These are phyloP conservation scores for Cordyceps javanica DNA, from an alignment of 2,329 filamentous ascomycete species.

Conservation along the genomic window DNA sequence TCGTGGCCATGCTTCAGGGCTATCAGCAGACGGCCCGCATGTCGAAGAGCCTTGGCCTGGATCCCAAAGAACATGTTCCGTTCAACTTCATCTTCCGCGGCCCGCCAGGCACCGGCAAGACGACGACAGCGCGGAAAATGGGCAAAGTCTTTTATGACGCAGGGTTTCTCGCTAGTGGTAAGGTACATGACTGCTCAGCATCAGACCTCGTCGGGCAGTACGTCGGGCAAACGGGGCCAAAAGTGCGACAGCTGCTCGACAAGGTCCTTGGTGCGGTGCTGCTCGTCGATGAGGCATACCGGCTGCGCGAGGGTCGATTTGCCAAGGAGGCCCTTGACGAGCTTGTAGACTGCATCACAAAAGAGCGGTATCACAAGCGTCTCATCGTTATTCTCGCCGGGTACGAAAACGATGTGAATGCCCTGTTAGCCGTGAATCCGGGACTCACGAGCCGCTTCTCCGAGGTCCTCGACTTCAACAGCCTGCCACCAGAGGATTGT, in stretches of 20 bases:
- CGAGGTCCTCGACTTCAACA: conserved; percentile 50
- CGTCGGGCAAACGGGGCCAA: conserved; percentile 63
- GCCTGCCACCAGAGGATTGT: conserved; percentile 38
- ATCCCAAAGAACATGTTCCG: conserved; percentile 40
- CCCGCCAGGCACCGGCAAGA: conserved; percentile 64
- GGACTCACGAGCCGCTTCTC: conserved; percentile 62
- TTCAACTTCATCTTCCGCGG: conserved; percentile 67
- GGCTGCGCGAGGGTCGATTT: conserved; percentile 50
- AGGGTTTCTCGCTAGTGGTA: conserved; percentile 54
- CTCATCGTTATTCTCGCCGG: conserved; percentile 64
- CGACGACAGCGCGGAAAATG: conserved; percentile 66
- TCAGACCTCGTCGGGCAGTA: conserved; percentile 64
- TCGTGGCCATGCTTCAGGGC: conserved; percentile 46
- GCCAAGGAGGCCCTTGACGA: conserved; percentile 52
- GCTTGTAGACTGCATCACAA: conserved; percentile 44
- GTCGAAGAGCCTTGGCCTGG: conserved; percentile 21
- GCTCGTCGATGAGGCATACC: conserved; percentile 68
- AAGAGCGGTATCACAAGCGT: conserved; percentile 51
- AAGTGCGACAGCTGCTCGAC: conserved; percentile 52
- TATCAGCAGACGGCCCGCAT: conserved; percentile 42
- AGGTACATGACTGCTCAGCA: conserved; percentile 61
- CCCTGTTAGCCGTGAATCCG: conserved; percentile 53
- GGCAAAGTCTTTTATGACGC: conserved; percentile 71
- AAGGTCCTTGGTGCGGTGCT: conserved; percentile 59
- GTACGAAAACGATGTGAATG: conserved; percentile 61